Percentiles rank a stretch among this genome's conserved stretches.
These are phyloP conservation scores for Epithele typhae DNA, from an alignment of 768 basidiomycete species.

Conservation along the genomic window DNA sequence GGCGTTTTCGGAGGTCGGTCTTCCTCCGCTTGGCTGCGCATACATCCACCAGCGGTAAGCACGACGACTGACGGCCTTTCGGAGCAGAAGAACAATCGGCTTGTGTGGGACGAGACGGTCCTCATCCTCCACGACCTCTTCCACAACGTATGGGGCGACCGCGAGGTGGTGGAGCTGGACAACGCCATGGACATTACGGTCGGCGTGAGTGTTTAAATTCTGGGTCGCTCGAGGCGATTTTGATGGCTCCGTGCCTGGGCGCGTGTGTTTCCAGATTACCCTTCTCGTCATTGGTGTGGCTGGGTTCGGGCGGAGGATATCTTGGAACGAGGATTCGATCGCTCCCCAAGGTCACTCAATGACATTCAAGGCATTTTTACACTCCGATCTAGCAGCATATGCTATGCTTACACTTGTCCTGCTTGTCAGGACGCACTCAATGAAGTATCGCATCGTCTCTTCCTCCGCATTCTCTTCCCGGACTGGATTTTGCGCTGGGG, in stretches of 20 bases:
- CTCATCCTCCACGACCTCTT: slow-evolving; percentile 26
- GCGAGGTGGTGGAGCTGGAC: slow-evolving; percentile 36
- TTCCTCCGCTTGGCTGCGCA: background rate
- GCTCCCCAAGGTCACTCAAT: slow-evolving; percentile 12
- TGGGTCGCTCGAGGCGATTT: too few species aligned
- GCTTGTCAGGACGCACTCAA: slow-evolving; percentile 18
- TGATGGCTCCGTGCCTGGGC: background rate
- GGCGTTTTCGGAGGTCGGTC: slow-evolving; percentile 52
- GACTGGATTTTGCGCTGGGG: slow-evolving; percentile 18
- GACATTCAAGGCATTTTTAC: slow-evolving; percentile 17
- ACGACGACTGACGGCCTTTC: too few species aligned
- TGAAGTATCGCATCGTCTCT: slow-evolving; percentile 20
- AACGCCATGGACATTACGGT: slow-evolving; percentile 47
- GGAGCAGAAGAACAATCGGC: slow-evolving; percentile 28
- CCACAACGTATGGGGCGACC: slow-evolving; percentile 42
- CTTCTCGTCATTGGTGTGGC: slow-evolving; percentile 52
- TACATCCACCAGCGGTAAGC: too few species aligned
- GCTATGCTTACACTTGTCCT: background rate
- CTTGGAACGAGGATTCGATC: slow-evolving; percentile 32
- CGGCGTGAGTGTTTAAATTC: too few species aligned
- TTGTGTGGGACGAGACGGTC: slow-evolving; percentile 34
- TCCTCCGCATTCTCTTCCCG: slow-evolving; percentile 20
- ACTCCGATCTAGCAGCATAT: background rate
- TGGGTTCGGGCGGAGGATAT: slow-evolving; percentile 48
- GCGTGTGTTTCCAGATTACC: slow-evolving; percentile 36